Evolutionary conservation across 495 filamentous ascomycete genomes (phyloP).

Genomic region (Xylaria scruposa): DNA sequence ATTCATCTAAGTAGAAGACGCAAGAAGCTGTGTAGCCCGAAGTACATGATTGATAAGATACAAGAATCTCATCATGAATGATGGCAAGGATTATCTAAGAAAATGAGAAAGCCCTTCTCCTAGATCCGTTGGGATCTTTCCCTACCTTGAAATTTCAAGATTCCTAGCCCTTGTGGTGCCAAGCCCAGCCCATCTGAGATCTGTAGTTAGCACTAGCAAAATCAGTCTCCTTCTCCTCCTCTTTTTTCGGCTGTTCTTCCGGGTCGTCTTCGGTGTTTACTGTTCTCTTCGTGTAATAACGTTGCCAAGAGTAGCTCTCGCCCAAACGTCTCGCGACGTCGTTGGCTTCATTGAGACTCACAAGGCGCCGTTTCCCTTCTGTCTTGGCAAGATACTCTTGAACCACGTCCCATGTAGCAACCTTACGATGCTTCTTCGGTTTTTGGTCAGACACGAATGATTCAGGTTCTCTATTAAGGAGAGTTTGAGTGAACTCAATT

Average conservation of each 20-base stretch:
- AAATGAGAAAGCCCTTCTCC: not conserved
- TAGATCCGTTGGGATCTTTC: not conserved
- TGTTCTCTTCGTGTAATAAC: conserved; percentile 28
- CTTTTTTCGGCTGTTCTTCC: conserved; percentile 25
- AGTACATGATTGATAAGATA: not conserved
- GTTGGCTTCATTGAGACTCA: conserved; percentile 73
- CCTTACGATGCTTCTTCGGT: conserved; percentile 25
- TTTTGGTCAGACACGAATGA: conserved; percentile 18
- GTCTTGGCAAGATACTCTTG: conserved; percentile 36
- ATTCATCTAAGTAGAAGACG: not conserved
- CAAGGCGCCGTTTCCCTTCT: conserved; percentile 62
- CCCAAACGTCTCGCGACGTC: conserved; percentile 72
- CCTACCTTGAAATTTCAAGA: not conserved
- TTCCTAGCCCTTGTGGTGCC: conserved; percentile 14
- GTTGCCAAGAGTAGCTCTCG: conserved; percentile 39
- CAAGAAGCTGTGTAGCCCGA: not conserved
- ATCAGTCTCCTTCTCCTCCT: conserved; percentile 28
- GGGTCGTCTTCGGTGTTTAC: conserved; percentile 19
- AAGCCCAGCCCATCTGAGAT: not conserved
- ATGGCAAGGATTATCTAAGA: not conserved
- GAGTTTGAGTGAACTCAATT: not conserved
- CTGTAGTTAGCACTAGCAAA: conserved; percentile 25
- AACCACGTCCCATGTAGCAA: conserved; percentile 43
- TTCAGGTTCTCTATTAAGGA: conserved; percentile 24
- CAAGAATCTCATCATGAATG: not conserved